Evolutionary conservation across 169 alveolate species (phyloP), one percentile per base, ranked within the genome.

Genomic region (Plasmodium chabaudi): DNA sequence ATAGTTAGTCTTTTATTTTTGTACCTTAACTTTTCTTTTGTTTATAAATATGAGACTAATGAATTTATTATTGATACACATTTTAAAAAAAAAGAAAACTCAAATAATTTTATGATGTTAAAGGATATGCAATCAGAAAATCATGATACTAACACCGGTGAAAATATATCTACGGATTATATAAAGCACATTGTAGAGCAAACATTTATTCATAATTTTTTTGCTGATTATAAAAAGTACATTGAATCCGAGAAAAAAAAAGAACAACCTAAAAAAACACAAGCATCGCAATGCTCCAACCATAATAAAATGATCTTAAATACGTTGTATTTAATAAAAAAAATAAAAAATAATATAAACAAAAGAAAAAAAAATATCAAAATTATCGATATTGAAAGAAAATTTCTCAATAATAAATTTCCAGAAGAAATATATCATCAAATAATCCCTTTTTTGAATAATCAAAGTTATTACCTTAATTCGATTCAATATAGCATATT

Each of bases 21-120:
- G 27, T 79, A 79, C 61, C 56, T 79, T 68, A 65, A 82, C 63
- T 79, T 79, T 56, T 79, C 82, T 25, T 79, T 79, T 55, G 13
- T 79, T 34, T 79, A 79, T 67, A 79, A 79, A 25, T 79, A 51
- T 39, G 39, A 42, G 9, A n/a, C 49, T 44, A 79, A 79, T 79
- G 89, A 79, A 51, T 79, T 79, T 71, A 53, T 79, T 59, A 79
- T 79, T 59, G 89, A 79, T 47, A 79, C 63, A 23, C 61, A 79
- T 53, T 72, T 56, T 61, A 65, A 55, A 57, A 65, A 60, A 44
- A n/a, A 21, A 12, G 63, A 82, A 12, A 27, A 27, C 42, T 15
- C 15, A 10, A 21, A 15, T 2, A 51, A 61, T 23, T 25, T 56
- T 9, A 34, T 67, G 13, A 13, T 63, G 17, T 70, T 56, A 34